These are phyloP conservation scores for Posidonia australis DNA, from an alignment of 106 monocot species.

Conservation along the genomic window DNA sequence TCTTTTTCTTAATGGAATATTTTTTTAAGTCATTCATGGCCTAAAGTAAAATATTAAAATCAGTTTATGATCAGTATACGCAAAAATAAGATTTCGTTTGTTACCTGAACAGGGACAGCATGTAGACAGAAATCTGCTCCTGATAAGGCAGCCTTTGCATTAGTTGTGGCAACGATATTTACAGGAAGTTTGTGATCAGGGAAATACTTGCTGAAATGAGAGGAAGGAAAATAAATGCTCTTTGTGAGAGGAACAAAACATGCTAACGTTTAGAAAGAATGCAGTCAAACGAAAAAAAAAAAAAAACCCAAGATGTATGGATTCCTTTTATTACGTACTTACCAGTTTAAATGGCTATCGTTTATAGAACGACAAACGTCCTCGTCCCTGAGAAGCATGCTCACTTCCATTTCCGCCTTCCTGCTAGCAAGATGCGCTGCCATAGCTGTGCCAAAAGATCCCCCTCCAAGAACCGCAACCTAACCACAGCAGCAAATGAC, in stretches of 20 bases:
- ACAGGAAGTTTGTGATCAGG: slow-evolving; percentile 64
- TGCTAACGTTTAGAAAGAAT: background rate
- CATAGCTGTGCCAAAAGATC: slow-evolving; percentile 97
- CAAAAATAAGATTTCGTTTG: background rate
- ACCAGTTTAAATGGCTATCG: slow-evolving; percentile 60
- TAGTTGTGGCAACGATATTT: slow-evolving; percentile 75
- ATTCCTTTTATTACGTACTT: background rate
- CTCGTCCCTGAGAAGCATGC: slow-evolving; percentile 73
- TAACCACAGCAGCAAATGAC: slow-evolving; percentile 6
- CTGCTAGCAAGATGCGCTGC: slow-evolving; percentile 77
- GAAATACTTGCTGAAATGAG: slow-evolving; percentile 64
- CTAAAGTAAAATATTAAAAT: background rate
- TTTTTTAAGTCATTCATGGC: background rate
- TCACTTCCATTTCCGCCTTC: slow-evolving; percentile 75
- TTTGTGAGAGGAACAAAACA: background rate
- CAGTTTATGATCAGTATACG: background rate
- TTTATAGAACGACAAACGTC: slow-evolving; percentile 60
- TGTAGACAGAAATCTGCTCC: slow-evolving; percentile 96
- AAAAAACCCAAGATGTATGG: no score
- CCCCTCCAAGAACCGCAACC: slow-evolving; percentile 90
- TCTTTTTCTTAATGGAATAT: background rate
- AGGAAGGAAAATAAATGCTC: background rate
- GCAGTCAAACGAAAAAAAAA: background rate
- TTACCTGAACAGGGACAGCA: slow-evolving; percentile 97
- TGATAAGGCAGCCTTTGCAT: slow-evolving; percentile 55